These are phyloP conservation scores for Penicillium sp. DNA, from an alignment of 2,329 filamentous ascomycete species.

Conservation along the genomic window DNA sequence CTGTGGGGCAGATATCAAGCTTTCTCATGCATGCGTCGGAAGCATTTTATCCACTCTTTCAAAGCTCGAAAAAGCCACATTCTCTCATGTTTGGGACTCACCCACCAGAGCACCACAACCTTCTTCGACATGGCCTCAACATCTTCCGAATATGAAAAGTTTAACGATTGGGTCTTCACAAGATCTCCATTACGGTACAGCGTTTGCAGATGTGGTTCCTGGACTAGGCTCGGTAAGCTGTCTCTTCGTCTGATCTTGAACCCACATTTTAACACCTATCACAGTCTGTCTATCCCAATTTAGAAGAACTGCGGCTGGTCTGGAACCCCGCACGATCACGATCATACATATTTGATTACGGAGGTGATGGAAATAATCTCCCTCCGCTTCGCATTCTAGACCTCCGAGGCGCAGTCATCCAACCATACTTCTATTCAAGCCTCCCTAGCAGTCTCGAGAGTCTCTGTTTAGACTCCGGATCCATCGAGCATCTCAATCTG, in stretches of 20 bases:
- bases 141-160: constrained; percentile 33
- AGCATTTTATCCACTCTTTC: constrained; percentile 29
- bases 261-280: neutral
- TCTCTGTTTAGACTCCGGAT: constrained; percentile 29
- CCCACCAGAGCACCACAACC: neutral
- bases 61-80: constrained; percentile 29
- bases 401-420: constrained; percentile 28
- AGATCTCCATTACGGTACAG: neutral
- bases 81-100: constrained; percentile 20
- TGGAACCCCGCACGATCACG: constrained; percentile 25
- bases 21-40: constrained; percentile 27
- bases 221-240: constrained; percentile 6
- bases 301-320: constrained; percentile 35
- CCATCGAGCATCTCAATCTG: constrained; percentile 7
- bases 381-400: constrained; percentile 30
- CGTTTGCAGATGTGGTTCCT: constrained; percentile 16
- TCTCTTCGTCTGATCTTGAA: neutral
- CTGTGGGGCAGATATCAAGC: constrained; percentile 24
- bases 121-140: constrained; percentile 16
- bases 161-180: constrained; percentile 26
- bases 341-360: constrained; percentile 16
- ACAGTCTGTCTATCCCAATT: constrained; percentile 26
- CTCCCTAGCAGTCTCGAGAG: constrained; percentile 33
- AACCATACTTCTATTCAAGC: constrained; percentile 13
- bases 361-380: constrained; percentile 12